These are phyloP conservation scores for Sporothrix protearum DNA, from an alignment of 2,329 filamentous ascomycete species.

Conservation along the genomic window DNA sequence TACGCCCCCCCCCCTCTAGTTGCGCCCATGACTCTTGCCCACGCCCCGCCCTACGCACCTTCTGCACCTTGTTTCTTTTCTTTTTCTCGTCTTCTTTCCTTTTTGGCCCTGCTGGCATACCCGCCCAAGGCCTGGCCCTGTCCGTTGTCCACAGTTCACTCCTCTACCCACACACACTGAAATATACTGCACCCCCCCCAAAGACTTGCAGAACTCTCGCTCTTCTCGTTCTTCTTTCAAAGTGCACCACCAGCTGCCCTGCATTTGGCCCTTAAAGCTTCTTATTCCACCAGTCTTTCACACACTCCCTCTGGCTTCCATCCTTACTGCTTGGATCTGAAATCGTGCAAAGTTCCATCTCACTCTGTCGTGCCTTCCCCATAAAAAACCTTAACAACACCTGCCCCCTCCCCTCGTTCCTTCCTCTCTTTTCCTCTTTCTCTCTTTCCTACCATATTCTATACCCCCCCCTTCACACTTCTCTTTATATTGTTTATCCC, in stretches of 20 bases:
- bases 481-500: constrained; percentile 4
- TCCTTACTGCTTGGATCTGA: constrained; percentile 3
- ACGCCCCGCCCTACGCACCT: background rate
- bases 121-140: background rate
- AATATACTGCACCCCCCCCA: constrained; percentile 14
- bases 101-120: background rate
- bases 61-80: background rate
- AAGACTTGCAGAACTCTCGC: background rate
- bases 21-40: background rate
- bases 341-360: constrained; percentile 11
- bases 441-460: background rate
- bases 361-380: constrained; percentile 10
- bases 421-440: background rate
- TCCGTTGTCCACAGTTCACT: background rate
- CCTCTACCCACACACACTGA: constrained; percentile 3
- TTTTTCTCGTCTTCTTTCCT: background rate
- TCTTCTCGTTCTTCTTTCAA: background rate
- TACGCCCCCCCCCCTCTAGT: background rate
- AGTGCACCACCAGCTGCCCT: constrained; percentile 15
- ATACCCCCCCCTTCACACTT: background rate
- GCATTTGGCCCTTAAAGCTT: background rate
- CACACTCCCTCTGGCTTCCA: background rate
- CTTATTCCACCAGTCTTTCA: background rate
- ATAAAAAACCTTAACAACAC: constrained; percentile 20
- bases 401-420: constrained; percentile 18